phyloP scores from a whole-genome alignment of 1,284 basidiomycete genomes.

The Apiotrichum porosum region DNA sequence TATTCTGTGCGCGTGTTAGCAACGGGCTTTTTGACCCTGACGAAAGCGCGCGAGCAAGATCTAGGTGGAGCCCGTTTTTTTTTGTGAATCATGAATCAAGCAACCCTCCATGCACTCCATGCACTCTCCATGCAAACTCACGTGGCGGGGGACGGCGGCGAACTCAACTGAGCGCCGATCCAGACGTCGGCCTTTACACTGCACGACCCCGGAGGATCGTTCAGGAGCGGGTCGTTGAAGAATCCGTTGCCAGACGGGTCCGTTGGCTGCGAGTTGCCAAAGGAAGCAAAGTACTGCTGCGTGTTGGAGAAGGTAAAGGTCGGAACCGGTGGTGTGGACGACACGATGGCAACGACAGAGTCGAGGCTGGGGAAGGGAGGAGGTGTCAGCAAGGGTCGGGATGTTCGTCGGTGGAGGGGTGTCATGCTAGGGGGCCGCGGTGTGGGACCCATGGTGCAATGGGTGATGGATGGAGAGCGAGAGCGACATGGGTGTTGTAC shows the following conservation, averaged over 20 bases:
- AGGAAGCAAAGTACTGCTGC: background rate
- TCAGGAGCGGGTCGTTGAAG: constrained; percentile 11
- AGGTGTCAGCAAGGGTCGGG: constrained; percentile 14
- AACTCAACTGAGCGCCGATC: constrained; percentile 23
- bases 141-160: constrained; percentile 45
- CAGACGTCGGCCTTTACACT: constrained; percentile 33
- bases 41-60: background rate
- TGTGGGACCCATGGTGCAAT: background rate
- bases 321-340: constrained; percentile 27
- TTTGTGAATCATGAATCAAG: no score
- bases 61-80: background rate
- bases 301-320: constrained; percentile 1
- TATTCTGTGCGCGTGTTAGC: constrained; percentile 21
- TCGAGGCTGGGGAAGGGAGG: constrained; percentile 17
- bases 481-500: no score
- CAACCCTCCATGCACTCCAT: no score
- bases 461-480: background rate
- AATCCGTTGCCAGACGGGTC: constrained; percentile 8
- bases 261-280: constrained; percentile 4
- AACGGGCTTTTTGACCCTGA: no score
- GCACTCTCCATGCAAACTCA: constrained; percentile 17
- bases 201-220: constrained; percentile 11
- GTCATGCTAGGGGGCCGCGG: background rate
- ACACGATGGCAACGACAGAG: constrained; percentile 22
- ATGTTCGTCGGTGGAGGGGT: constrained; percentile 1